Evolutionary conservation across 1,284 basidiomycete genomes (phyloP), one percentile per base, ranked within the genome.

Genomic region (Sparassis latifolia): DNA sequence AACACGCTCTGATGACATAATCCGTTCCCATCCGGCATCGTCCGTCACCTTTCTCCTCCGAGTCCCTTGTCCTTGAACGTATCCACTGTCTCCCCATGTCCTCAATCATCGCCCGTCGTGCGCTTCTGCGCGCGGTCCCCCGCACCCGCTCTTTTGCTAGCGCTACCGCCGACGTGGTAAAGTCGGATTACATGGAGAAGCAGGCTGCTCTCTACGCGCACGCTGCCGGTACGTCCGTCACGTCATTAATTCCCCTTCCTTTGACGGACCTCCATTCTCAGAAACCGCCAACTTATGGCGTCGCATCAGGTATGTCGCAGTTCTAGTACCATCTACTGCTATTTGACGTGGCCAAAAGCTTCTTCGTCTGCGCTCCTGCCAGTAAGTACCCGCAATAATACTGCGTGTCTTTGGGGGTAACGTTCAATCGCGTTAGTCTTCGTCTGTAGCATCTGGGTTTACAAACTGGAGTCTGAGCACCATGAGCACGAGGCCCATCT

Each of bases 261-360:
- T 42, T 47, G 35, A 12, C 31, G 48, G 27, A 48, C 33, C 31
- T 52, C 33, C 44, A 41, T 7, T 5, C 9, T 48, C 62, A 91
- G 88, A 82, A 57, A 86, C 88, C 35, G 74, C 84, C 42, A 76
- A 86, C 47, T 78, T 92, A 55, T 92, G 89, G 89, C 81, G 89
- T 62, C 90, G 84, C 73, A 87, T 92, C 65, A 89, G 88, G 88
- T 89, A 57, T 44, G 20, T 20, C 20, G 20, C 20, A 20, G 20
- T 20, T 20, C 20, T 28, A 30, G 48, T 32, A 42, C 28, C 10
- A 1, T 9, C 10, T 28, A 10, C 45, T 31, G 5, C 43, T 9
- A 48, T 10, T 45, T 42, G 42, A 6, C 44, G 5, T 46, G 48
- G 45, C 4, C 28, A 5, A 20, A 57, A 92, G 89, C 69, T 80